A percentile compares a stretch with the other conserved stretches of the same genome.
Evolutionary conservation across 352 stramenopile species (phyloP).

Genomic region (Phytophthora citricola): DNA sequence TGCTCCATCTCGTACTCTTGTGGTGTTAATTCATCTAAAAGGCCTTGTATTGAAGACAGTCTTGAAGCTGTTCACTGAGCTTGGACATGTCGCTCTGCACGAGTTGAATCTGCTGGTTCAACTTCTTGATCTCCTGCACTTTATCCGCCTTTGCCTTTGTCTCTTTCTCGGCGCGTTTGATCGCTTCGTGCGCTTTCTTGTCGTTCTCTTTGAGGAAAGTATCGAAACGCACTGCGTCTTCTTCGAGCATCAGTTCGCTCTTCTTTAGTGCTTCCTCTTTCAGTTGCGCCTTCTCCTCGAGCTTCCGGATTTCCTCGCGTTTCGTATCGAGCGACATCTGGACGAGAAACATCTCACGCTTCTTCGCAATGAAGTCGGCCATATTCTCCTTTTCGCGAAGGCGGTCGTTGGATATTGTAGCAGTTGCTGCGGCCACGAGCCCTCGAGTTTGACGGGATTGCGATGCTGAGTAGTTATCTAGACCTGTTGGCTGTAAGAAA

Average conservation of each 20-base stretch:
- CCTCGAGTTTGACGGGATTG: slow-evolving; percentile 81
- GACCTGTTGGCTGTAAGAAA: slow-evolving; percentile 39
- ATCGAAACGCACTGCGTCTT: slow-evolving; percentile 96
- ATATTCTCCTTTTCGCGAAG: slow-evolving; percentile 96
- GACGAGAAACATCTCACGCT: slow-evolving; percentile 97
- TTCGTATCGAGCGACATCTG: slow-evolving; percentile 97
- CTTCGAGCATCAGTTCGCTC: slow-evolving; percentile 95
- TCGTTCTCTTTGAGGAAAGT: slow-evolving; percentile 98
- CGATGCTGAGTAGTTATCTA: slow-evolving; percentile 66
- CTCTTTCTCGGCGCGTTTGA: slow-evolving; percentile 94
- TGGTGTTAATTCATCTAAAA: slow-evolving; percentile 94
- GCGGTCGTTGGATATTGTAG: slow-evolving; percentile 84
- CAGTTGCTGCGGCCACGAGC: slow-evolving; percentile 79
- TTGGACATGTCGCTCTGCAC: slow-evolving; percentile 96
- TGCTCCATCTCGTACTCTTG: slow-evolving; percentile 89
- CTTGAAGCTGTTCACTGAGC: slow-evolving; percentile 93
- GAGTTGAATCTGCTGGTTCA: slow-evolving; percentile 96
- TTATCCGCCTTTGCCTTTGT: slow-evolving; percentile 95
- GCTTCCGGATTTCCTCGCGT: slow-evolving; percentile 96
- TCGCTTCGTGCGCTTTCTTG: slow-evolving; percentile 96
- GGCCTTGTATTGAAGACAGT: slow-evolving; percentile 94
- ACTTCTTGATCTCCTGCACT: slow-evolving; percentile 94
- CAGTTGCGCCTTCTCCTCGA: slow-evolving; percentile 95
- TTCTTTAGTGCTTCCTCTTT: slow-evolving; percentile 97
- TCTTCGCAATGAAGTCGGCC: slow-evolving; percentile 96